phyloP scores from a whole-genome alignment of 305 asterid genomes.

The Rubia tinctorum region DNA sequence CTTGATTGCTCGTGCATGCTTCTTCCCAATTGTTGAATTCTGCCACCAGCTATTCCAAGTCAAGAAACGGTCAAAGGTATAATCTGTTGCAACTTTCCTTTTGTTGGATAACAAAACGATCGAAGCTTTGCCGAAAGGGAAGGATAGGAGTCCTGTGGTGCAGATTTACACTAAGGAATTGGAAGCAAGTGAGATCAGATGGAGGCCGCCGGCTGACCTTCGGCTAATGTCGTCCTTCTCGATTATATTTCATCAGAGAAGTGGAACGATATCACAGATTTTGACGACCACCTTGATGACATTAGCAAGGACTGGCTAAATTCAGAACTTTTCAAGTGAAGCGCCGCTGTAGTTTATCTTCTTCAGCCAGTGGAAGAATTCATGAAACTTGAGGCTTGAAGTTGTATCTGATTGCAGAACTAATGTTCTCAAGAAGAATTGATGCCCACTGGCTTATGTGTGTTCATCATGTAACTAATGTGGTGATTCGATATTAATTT shows the following conservation, averaged over 20 bases:
- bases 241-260: slow-evolving; percentile 80
- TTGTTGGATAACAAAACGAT: slow-evolving; percentile 87
- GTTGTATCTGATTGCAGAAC: slow-evolving; percentile 3
- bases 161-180: slow-evolving; percentile 82
- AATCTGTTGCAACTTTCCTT: slow-evolving; percentile 88
- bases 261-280: slow-evolving; percentile 72
- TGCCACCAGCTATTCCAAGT: too few species aligned
- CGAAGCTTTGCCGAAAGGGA: slow-evolving; percentile 56
- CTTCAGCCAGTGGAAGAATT: neutral
- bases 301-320: slow-evolving; percentile 86
- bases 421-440: too few species aligned
- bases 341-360: neutral
- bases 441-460: too few species aligned
- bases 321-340: slow-evolving; percentile 49
- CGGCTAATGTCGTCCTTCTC: slow-evolving; percentile 67
- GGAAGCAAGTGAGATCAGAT: slow-evolving; percentile 73
- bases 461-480: too few species aligned
- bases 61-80: too few species aligned
- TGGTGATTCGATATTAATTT: too few species aligned
- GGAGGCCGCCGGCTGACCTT: slow-evolving; percentile 68
- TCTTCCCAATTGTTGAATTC: too few species aligned
- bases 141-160: slow-evolving; percentile 76
- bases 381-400: neutral
- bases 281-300: slow-evolving; percentile 95
- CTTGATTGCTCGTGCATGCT: too few species aligned